phyloP scores from a whole-genome alignment of 306 rosid species.

The Heteromeles arbutifolia region DNA sequence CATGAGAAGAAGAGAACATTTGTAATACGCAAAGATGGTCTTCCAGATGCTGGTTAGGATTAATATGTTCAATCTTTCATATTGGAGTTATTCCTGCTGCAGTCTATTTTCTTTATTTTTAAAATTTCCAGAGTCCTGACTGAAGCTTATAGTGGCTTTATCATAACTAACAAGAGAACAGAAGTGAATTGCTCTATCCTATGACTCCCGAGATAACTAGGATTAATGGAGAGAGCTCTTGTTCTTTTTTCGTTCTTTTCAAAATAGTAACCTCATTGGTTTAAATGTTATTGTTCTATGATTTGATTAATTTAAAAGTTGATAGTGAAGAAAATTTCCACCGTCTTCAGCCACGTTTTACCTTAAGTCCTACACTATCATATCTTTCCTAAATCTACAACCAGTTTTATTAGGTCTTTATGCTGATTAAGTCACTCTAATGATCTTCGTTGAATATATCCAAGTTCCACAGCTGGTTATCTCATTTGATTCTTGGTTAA shows the following conservation, averaged over 20 bases:
- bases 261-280: too few species aligned
- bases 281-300: not conserved
- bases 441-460: too few species aligned
- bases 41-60: slow-evolving; percentile 96
- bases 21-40: slow-evolving; percentile 92
- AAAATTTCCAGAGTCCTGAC: not conserved
- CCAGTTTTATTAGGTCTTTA: not conserved
- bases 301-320: not conserved
- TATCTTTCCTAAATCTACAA: not conserved
- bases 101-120: not conserved
- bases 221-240: not conserved
- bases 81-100: not conserved
- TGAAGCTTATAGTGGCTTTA: not conserved
- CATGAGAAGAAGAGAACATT: slow-evolving; percentile 94
- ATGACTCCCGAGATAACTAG: not conserved
- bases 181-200: not conserved
- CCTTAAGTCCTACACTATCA: not conserved
- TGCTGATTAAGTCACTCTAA: not conserved
- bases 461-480: not conserved
- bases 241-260: not conserved
- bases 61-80: slow-evolving; percentile 10
- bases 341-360: not conserved
- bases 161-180: not conserved
- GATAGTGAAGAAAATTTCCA: not conserved
- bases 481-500: not conserved